These are phyloP conservation scores for Exophiala bonariae DNA, from an alignment of 2,329 filamentous ascomycete species.

Conservation along the genomic window DNA sequence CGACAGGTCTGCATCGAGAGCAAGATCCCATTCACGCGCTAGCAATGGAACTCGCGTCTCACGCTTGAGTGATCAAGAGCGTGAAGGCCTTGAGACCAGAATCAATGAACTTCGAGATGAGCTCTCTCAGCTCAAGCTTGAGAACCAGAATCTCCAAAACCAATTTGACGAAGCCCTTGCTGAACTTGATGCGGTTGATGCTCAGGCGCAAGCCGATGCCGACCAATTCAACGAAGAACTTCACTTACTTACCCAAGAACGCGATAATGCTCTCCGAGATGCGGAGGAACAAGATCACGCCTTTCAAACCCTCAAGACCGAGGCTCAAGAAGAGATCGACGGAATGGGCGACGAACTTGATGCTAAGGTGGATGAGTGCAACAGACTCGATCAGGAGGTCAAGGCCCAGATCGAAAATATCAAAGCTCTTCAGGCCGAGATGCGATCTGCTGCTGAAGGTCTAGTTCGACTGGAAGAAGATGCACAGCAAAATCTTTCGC, in stretches of 20 bases:
- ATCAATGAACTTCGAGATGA: conserved; percentile 83
- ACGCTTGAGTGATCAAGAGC: conserved; percentile 69
- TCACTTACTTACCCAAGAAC: conserved; percentile 74
- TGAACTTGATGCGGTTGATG: conserved; percentile 74
- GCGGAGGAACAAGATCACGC: conserved; percentile 63
- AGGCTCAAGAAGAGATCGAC: conserved; percentile 61
- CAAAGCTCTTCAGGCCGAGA: conserved; percentile 86
- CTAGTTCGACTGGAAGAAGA: conserved; percentile 88
- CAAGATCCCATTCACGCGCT: conserved; percentile 71
- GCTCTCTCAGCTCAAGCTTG: conserved; percentile 79
- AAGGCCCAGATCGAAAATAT: conserved; percentile 82
- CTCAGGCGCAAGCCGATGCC: conserved; percentile 76
- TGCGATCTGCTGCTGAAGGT: conserved; percentile 86
- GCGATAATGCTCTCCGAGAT: conserved; percentile 78
- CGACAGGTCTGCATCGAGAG: conserved; percentile 88
- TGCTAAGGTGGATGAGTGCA: conserved; percentile 68
- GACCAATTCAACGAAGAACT: conserved; percentile 78
- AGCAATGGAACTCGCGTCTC: conserved; percentile 70
- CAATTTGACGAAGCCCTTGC: conserved; percentile 77
- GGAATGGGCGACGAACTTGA: conserved; percentile 65
- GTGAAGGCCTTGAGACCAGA: conserved; percentile 82
- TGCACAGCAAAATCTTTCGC: conserved; percentile 72
- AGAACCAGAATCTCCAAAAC: conserved; percentile 83
- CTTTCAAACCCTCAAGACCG: conserved; percentile 52
- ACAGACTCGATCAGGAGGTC: conserved; percentile 69